These are phyloP conservation scores for Ailanthus altissimus DNA, from an alignment of 345 rosid genomes.

Conservation along the genomic window DNA sequence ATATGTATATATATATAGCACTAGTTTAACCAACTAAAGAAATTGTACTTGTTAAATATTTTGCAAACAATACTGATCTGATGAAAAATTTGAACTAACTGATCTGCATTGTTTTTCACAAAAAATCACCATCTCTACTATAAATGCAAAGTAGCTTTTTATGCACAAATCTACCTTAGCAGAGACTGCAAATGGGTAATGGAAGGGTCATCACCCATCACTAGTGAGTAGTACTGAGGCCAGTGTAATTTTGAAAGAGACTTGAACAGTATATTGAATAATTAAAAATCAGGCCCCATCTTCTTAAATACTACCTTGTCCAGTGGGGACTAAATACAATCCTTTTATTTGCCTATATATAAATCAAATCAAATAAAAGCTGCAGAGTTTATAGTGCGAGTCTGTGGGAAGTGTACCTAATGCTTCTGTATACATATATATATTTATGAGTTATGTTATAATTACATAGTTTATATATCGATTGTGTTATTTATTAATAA, in stretches of 20 bases:
- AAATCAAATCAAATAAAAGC: not conserved
- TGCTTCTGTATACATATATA: too few relatives aligned
- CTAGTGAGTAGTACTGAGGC: not conserved
- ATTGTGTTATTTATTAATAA: too few relatives aligned
- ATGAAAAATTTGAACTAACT: too few relatives aligned
- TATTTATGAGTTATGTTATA: too few relatives aligned
- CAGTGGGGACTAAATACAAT: not conserved
- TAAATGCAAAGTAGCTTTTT: not conserved
- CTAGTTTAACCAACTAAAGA: too few relatives aligned
- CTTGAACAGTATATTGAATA: not conserved
- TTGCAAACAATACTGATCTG: too few relatives aligned
- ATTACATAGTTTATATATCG: too few relatives aligned
- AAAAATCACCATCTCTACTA: not conserved
- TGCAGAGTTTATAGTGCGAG: too few relatives aligned
- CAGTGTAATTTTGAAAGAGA: not conserved
- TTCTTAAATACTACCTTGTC: not conserved
- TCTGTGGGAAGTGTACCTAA: too few relatives aligned
- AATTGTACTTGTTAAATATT: too few relatives aligned
- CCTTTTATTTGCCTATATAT: not conserved
- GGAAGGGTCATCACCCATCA: not conserved
- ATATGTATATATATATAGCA: too few relatives aligned
- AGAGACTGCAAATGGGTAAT: not conserved
- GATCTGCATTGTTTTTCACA: not conserved
- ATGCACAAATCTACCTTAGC: not conserved
- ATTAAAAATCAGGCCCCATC: conserved; percentile 4